Conservation (phyloP, 1,284 basidiomycete species). For the Golubevia pallescens region DNA sequence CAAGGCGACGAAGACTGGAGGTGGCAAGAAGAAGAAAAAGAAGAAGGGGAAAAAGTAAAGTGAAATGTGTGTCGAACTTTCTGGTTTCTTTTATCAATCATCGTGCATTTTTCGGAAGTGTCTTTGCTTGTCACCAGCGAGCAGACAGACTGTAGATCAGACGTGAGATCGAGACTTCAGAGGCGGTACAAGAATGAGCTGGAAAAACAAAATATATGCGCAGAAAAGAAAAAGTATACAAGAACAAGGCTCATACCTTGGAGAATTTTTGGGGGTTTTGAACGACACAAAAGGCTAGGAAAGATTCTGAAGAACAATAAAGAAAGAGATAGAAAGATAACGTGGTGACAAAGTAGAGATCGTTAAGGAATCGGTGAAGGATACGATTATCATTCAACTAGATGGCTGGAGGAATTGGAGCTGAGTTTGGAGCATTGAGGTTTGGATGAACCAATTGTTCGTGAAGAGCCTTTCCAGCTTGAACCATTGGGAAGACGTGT, state of each 20-base stretch:
- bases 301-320: too few relatives aligned
- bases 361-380: neutral
- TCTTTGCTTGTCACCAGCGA: too few relatives aligned
- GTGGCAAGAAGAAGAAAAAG: neutral
- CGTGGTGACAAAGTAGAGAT: neutral
- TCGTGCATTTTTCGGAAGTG: too few relatives aligned
- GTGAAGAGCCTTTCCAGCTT: slow-evolving; percentile 55
- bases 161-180: too few relatives aligned
- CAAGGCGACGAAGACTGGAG: neutral
- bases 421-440: neutral
- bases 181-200: too few relatives aligned
- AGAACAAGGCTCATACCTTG: too few relatives aligned
- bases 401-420: neutral
- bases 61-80: neutral
- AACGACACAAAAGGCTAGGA: too few relatives aligned
- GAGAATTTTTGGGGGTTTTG: too few relatives aligned
- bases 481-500: slow-evolving; percentile 92
- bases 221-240: too few relatives aligned
- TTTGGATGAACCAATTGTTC: slow-evolving; percentile 44
- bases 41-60: neutral
- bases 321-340: neutral
- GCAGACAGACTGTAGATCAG: too few relatives aligned
- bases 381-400: neutral
- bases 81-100: too few relatives aligned
- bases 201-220: too few relatives aligned